Evolutionary conservation across 2,329 filamentous ascomycete genomes (phyloP).

Genomic region (Aspergillus piperis): DNA sequence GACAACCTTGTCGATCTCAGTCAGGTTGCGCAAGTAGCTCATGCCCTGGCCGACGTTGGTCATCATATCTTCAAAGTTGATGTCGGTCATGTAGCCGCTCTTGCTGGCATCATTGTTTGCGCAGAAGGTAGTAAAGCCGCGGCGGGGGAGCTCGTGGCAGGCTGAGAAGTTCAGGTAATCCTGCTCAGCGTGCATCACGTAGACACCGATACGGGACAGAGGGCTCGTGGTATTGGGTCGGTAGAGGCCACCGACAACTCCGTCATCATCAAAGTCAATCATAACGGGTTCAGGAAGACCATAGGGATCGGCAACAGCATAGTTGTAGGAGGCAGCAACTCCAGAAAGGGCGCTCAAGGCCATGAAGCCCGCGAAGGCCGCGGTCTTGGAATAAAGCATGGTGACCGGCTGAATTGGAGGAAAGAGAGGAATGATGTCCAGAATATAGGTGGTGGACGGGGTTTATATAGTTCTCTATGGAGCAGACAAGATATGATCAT

Average conservation of each 20-base stretch:
- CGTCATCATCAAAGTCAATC: not conserved
- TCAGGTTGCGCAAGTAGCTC: not conserved
- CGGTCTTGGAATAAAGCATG: not conserved
- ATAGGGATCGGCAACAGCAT: not conserved
- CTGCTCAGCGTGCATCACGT: conserved; percentile 5
- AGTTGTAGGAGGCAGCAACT: not conserved
- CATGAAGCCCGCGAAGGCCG: not conserved
- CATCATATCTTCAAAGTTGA: conserved; percentile 1
- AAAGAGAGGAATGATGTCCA: not conserved
- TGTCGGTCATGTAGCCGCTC: not conserved
- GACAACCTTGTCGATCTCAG: not conserved
- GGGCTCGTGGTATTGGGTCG: not conserved
- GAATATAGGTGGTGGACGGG: not conserved
- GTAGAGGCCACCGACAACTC: not conserved
- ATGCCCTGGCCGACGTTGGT: not conserved
- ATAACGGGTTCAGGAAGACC: not conserved
- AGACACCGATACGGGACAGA: not conserved
- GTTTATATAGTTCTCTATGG: not conserved
- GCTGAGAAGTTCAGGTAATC: not conserved
- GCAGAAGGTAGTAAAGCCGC: conserved; percentile 2
- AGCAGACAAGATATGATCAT: not conserved
- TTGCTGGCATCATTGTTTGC: conserved; percentile 1
- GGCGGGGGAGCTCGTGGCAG: not conserved
- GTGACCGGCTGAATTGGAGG: not conserved
- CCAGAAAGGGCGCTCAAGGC: not conserved